Evolutionary conservation across 257 asterid species (phyloP).

Genomic region (Cordia subcordata): DNA sequence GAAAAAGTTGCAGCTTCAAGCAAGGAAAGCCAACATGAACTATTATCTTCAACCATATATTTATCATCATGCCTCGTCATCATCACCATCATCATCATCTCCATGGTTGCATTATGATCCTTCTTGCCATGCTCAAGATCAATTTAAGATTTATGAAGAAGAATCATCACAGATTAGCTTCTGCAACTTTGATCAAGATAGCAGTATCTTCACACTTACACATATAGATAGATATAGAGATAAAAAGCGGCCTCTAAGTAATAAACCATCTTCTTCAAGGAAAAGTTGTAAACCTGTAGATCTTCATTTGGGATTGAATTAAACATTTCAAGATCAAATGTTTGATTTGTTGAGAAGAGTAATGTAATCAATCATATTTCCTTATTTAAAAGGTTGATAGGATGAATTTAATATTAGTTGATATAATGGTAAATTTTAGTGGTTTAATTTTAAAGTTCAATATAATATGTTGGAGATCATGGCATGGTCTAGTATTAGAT

Average conservation of each 20-base stretch:
- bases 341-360: background rate
- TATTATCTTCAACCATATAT: conserved; percentile 62
- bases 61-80: too few relatives aligned
- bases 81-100: conserved; percentile 34
- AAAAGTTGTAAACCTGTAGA: conserved; percentile 44
- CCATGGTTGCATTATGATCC: conserved; percentile 58
- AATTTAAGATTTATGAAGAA: conserved; percentile 35
- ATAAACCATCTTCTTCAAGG: conserved; percentile 29
- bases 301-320: conserved; percentile 62
- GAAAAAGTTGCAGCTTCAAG: conserved; percentile 72
- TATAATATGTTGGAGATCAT: too few relatives aligned
- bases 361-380: background rate
- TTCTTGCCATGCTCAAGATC: conserved; percentile 22
- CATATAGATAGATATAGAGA: conserved; percentile 24
- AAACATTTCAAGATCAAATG: conserved; percentile 19
- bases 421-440: too few relatives aligned
- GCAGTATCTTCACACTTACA: conserved; percentile 36
- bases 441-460: too few relatives aligned
- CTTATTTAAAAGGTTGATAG: too few relatives aligned
- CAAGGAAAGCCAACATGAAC: conserved; percentile 61
- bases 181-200: conserved; percentile 24
- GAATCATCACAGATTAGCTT: conserved; percentile 68
- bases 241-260: conserved; percentile 17
- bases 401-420: too few relatives aligned
- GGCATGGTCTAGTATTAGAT: too few relatives aligned